Base-by-base conservation (phyloP, 148 eudicot genomes). In the Beta vulgaris region DNA sequence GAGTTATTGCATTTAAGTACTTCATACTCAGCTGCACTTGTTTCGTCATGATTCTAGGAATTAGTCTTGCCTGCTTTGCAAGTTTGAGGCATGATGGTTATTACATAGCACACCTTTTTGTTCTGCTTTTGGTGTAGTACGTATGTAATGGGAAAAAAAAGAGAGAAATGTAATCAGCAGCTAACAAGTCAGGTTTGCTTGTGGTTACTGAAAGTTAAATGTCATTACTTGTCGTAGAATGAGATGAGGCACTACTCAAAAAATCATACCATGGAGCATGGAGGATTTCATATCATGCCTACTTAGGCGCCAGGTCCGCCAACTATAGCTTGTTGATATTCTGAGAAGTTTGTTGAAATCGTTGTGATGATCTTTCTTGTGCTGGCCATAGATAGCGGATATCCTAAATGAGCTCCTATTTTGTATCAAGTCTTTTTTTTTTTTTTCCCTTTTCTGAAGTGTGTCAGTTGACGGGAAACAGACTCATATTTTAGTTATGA, bases 191-290 rank as follows among this genome's bases (percentile, higher is more conserved):
- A 37, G 7, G 7, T 55, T 26, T 53, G 46, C 67, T 1, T 16
- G 67, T 34, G 23, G 75, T 72, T 26, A 31, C 35, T 72, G 75
- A 72, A 12, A 68, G 34, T 25, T 28, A 26, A 28, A 25, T 43
- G 12, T 23, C 21, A 15, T 15, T 25, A 54, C 36, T 25, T 51
- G 57, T 51, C n/a, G 57, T 51, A 25, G 57, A 21, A 51, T 51
- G 57, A 51, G 26, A 12, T 35, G 44, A 61, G 37, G 19, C 13
- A 44, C 26, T 10, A 48, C 23, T 1, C 16, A 26, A n/a, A 0
- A 19, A 14, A 0, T 28, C n/a, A 46, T 44, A 57, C 35, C 19
- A 49, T 32, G 12, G 44, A 74, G 19, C 19, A 49, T 32, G 12
- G 44, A 74, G 19, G 57, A 25, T 44, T 39, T 39, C 26, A 7